These are phyloP conservation scores for Aspergillus funiculosus DNA, from an alignment of 495 filamentous ascomycete species.

Conservation along the genomic window DNA sequence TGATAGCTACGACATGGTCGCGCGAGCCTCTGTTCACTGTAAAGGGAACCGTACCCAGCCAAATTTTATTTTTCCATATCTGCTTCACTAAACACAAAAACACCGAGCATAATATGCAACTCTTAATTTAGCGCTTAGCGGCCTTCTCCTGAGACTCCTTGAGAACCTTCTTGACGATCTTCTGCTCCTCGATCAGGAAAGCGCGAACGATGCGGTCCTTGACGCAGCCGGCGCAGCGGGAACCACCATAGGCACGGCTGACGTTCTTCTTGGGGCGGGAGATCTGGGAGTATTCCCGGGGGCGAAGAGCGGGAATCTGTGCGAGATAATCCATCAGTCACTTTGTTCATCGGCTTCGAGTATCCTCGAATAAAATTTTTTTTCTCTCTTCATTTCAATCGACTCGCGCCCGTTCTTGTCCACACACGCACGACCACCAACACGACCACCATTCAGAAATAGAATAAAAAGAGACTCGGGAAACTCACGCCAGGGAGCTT, in stretches of 20 bases:
- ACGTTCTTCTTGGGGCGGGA: constrained; percentile 98
- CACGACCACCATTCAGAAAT: too few relatives aligned
- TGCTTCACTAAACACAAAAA: constrained; percentile 36
- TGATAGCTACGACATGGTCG: constrained; percentile 17
- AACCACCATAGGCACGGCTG: constrained; percentile 95
- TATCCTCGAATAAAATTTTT: not conserved
- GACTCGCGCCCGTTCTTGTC: not conserved
- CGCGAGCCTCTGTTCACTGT: constrained; percentile 26
- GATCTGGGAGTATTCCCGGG: constrained; percentile 92
- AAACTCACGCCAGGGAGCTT: constrained; percentile 89
- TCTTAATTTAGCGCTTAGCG: constrained; percentile 47
- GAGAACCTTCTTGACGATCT: constrained; percentile 99
- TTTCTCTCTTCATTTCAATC: not conserved
- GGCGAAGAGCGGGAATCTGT: constrained; percentile 92
- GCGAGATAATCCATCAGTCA: constrained; percentile 15
- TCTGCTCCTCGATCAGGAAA: constrained; percentile 99
- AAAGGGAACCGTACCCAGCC: constrained; percentile 23
- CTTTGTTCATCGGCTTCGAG: not conserved
- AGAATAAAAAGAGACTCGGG: constrained; percentile 22
- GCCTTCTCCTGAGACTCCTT: constrained; percentile 86
- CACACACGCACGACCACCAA: not conserved
- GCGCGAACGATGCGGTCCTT: constrained; percentile 95
- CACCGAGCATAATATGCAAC: constrained; percentile 36
- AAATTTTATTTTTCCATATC: constrained; percentile 37
- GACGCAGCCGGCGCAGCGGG: constrained; percentile 96